Evolutionary conservation across 2,329 filamentous ascomycete genomes (phyloP), one percentile per base, ranked within the genome.

Genomic region (Trichoderma sp.): DNA sequence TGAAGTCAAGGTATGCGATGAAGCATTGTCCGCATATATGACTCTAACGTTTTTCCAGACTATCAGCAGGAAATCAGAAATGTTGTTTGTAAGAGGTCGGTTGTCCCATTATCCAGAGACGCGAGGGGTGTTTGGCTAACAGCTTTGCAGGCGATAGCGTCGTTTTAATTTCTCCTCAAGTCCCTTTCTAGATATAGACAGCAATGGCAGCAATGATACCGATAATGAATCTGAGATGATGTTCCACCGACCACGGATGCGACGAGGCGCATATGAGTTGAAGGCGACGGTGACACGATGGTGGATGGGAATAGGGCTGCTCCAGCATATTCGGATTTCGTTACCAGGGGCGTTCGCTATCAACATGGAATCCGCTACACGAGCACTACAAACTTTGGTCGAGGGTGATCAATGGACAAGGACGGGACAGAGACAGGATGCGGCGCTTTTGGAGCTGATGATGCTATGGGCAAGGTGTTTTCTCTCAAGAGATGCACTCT

Each of bases 71-170:
- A 96, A 97, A 81, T 96, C 94, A 55, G 96, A 98, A 79, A 99
- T 99, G 96, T 84, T 99, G 24, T 99, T 99, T 79, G 95, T 99
- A 70, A 87, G 96, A 92, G 95, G 94, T 95, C 83, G 87, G 80
- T n/a, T 21, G 43, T 33, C 31, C 8, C 29, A 6, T 49, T 13
- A n/a, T 6, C 24, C 24, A 24, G 27, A 8, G 19, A 35, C 7
- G 24, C 55, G 19, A 49, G 19, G 16, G 53, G 14, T 14, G 3
- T 24, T 66, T 14, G 40, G 31, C 76, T 80, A 62, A 81, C 72
- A 67, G 33, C 24, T 24, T 59, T 31, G 55, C 72, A 92, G 90
- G 90, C 72, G 90, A 92, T 75, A 92, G 90, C 70, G 90, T 92
- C 66, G 89, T 92, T 70, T 84, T 92, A 75, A 91, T 91, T 75